Base-by-base conservation (phyloP, 192 early-diverging fungal genomes). In the Entomortierella chlamydospora region DNA sequence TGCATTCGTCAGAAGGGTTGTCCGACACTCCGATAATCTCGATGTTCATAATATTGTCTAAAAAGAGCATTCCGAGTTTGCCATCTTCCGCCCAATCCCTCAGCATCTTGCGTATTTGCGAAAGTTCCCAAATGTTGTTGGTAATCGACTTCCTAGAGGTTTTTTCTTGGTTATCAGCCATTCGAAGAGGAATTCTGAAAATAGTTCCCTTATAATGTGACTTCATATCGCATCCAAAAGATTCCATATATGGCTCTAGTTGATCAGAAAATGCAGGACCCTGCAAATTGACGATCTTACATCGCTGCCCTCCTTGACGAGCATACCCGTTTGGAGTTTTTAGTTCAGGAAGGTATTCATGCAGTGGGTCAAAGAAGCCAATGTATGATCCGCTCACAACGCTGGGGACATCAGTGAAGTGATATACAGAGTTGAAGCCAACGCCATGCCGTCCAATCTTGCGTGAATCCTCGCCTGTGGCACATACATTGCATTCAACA, bases 361-460 rank as follows among this genome's bases (percentile, higher is more conserved):
- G 7, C 4, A 52, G 23, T 3, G 76, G 76, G 30, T 83, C 74
- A 20, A 83, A 83, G 30, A 72, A 67, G 2, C 42, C 64, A 28
- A 79, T 66, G 55, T 67, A 43, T 13, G 31, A 29, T 17, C 68
- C 68, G 17, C 77, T 80, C 23, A 80, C 56, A 34, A 83, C 34
- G 25, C 68, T 71, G 0, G 81, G 76, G 20, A 83, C 60, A 34
- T 83, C 81, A 4, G 76, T 81, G 31, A 79, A 34, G 33, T 83
- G 81, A 43, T 72, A 83, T 17, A 50, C 59, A 25, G 45, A 57
- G 29, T 79, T 68, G 47, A 83, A 83, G 1, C 81, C 81, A 10
- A 61, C 39, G 7, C 81, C 81, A 26, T 78, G 76, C 2, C 64
- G 73, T 12, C 81, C 81, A 22, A 83, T 79, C 42, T 72, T 78